Conservation (phyloP, 352 stramenopile species). For the Phytophthora parvispora region DNA sequence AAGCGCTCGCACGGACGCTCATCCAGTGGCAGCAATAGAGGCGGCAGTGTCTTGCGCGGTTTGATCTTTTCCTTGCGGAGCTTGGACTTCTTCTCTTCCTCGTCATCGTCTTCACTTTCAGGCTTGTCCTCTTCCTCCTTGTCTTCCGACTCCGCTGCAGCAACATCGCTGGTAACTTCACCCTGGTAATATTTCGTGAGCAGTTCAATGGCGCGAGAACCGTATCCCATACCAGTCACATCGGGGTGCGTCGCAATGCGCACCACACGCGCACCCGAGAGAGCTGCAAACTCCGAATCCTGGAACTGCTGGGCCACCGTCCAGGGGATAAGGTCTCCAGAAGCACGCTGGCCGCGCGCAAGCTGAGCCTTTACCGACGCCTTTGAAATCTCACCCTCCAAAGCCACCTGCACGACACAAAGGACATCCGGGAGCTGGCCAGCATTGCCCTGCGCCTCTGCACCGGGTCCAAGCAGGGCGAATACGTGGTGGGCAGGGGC, state of each 20-base stretch:
- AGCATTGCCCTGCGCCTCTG: conserved; percentile 92
- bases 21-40: conserved; percentile 96
- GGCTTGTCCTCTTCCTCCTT: conserved; percentile 42
- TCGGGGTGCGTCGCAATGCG: conserved; percentile 98
- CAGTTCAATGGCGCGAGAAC: conserved; percentile 96
- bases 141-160: conserved; percentile 38
- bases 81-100: conserved; percentile 64
- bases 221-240: conserved; percentile 98
- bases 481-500: conserved; percentile 99
- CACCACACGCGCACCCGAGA: conserved; percentile 98
- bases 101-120: conserved; percentile 37
- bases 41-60: conserved; percentile 97
- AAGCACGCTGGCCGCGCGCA: conserved; percentile 95
- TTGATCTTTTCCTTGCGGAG: conserved; percentile 92
- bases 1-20: conserved; percentile 96
- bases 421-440: conserved; percentile 98
- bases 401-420: conserved; percentile 97
- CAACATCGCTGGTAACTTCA: conserved; percentile 85
- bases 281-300: conserved; percentile 97
- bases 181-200: conserved; percentile 99
- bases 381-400: conserved; percentile 98
- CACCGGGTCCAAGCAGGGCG: conserved; percentile 96
- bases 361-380: conserved; percentile 97
- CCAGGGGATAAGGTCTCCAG: conserved; percentile 99
- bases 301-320: conserved; percentile 99